Evolutionary conservation across 148 eudicot species (phyloP).

Genomic region (Rhododendron ovatum): DNA sequence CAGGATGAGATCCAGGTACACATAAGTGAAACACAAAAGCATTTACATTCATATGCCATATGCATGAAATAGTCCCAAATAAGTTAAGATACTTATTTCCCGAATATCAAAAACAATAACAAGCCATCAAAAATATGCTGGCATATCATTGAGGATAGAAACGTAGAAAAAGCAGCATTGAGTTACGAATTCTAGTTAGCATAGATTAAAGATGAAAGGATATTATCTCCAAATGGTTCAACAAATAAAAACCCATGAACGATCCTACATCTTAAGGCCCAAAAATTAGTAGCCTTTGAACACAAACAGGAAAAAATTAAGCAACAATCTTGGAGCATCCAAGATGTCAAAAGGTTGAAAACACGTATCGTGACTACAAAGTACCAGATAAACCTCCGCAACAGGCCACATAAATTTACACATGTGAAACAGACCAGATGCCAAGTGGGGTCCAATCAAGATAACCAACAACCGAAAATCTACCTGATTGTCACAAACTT

Average conservation of each 20-base stretch:
- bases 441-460: not conserved
- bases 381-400: constrained; percentile 13
- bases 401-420: constrained; percentile 29
- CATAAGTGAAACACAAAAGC: not conserved
- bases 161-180: not conserved
- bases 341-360: constrained; percentile 12
- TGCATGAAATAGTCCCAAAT: not conserved
- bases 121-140: not conserved
- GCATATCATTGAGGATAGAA: not conserved
- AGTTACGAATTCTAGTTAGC: not conserved
- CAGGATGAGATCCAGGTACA: not conserved
- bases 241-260: constrained; percentile 1
- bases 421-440: constrained; percentile 32
- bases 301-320: constrained; percentile 8
- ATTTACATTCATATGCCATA: not conserved
- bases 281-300: constrained; percentile 16
- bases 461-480: not conserved
- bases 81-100: not conserved
- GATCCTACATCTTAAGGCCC: constrained; percentile 3
- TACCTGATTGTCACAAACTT: constrained; percentile 59
- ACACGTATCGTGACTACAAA: constrained; percentile 25
- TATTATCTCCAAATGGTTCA: constrained; percentile 7
- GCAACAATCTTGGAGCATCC: constrained; percentile 7
- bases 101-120: not conserved
- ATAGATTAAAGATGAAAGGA: constrained; percentile 1